Conservation (phyloP, 1,284 basidiomycete species). For the Afroboletus lepidellus region DNA sequence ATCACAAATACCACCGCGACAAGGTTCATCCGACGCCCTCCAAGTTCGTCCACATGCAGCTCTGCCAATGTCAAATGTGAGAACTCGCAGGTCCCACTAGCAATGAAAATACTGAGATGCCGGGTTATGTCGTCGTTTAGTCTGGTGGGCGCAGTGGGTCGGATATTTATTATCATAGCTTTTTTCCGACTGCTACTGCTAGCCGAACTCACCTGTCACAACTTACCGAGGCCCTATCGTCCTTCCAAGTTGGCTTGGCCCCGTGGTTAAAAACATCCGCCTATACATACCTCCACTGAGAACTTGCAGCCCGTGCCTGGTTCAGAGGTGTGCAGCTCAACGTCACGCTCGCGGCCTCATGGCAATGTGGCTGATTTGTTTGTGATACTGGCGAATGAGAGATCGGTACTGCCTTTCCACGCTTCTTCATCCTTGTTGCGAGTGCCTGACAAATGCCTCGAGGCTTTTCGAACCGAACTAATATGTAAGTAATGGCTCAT, state of each 20-base stretch:
- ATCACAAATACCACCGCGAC: neutral
- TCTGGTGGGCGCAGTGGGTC: too few species aligned
- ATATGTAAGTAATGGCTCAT: neutral
- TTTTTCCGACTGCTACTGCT: neutral
- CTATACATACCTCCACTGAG: neutral
- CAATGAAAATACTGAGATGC: too few species aligned
- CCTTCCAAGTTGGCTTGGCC: neutral
- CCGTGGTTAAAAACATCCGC: neutral
- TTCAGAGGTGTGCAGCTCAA: neutral
- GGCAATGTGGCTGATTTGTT: neutral
- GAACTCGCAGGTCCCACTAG: too few species aligned
- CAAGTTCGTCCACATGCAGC: too few species aligned
- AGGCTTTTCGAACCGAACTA: neutral
- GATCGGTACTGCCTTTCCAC: neutral
- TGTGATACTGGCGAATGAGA: neutral
- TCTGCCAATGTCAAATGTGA: too few species aligned
- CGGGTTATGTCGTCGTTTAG: too few species aligned
- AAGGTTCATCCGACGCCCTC: too few species aligned
- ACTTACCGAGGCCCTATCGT: neutral
- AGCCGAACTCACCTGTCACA: neutral
- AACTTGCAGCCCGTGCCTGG: neutral
- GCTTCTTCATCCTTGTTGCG: neutral
- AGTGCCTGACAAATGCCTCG: slow-evolving; percentile 2
- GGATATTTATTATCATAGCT: too few species aligned
- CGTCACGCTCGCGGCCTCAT: neutral